These are phyloP conservation scores for Panellus pusillus DNA, from an alignment of 768 basidiomycete genomes.

Conservation along the genomic window DNA sequence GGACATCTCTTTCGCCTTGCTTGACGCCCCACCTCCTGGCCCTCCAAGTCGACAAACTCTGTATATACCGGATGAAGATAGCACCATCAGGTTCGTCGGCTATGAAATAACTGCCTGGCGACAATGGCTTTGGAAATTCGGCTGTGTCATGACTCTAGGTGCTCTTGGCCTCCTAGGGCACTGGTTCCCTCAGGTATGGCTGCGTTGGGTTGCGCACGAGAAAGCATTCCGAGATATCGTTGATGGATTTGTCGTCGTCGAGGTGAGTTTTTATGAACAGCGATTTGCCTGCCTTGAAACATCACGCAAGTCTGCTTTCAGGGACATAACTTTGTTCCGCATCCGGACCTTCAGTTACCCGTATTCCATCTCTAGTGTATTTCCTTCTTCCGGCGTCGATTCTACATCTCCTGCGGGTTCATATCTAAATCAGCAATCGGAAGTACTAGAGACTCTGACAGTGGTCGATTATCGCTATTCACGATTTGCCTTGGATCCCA, in stretches of 20 bases:
- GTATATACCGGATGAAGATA: conserved; percentile 87
- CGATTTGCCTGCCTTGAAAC: conserved; percentile 18
- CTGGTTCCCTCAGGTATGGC: conserved; percentile 93
- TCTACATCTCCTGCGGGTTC: conserved; percentile 22
- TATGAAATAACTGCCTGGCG: conserved; percentile 70
- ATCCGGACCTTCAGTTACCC: conserved; percentile 70
- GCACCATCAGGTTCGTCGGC: conserved; percentile 82
- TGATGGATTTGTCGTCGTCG: conserved; percentile 81
- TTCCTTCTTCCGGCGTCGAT: conserved; percentile 44
- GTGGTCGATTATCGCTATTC: conserved; percentile 92
- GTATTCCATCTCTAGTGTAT: conserved; percentile 78
- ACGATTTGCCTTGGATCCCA: conserved; percentile 83
- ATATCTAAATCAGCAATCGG: neutral
- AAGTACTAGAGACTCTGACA: conserved; percentile 39
- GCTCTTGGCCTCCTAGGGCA: conserved; percentile 78
- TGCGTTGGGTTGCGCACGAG: conserved; percentile 81
- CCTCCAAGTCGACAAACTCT: conserved; percentile 86
- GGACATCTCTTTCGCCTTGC: conserved; percentile 58
- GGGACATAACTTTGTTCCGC: conserved; percentile 77
- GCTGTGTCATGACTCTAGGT: conserved; percentile 70
- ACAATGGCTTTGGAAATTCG: conserved; percentile 66
- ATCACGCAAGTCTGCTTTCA: conserved; percentile 71
- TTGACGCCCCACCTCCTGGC: conserved; percentile 75
- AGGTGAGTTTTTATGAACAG: conserved; percentile 54
- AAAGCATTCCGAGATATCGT: conserved; percentile 74